Evolutionary conservation across 768 basidiomycete species (phyloP).

Genomic region (Sutorius australiensis): DNA sequence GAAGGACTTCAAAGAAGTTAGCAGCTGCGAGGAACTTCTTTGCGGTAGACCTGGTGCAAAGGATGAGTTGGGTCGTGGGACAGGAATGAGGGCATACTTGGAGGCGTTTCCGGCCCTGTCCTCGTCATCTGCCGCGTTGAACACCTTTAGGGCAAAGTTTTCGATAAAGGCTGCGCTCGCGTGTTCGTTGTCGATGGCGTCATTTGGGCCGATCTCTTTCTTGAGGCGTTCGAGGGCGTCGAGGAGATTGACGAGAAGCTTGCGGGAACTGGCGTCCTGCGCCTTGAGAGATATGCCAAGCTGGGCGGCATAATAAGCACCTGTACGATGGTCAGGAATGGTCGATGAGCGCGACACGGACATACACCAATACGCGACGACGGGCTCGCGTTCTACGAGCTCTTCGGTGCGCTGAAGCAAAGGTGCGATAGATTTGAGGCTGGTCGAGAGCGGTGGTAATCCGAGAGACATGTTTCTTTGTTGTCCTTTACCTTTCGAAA

Average conservation of each 20-base stretch:
- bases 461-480: slow-evolving; percentile 37
- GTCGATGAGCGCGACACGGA: neutral
- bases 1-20: slow-evolving; percentile 89
- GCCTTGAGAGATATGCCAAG: slow-evolving; percentile 74
- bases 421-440: slow-evolving; percentile 67
- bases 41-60: slow-evolving; percentile 70
- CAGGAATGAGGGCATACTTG: slow-evolving; percentile 46
- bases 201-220: slow-evolving; percentile 62
- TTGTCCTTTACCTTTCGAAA: too few species aligned
- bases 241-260: slow-evolving; percentile 70
- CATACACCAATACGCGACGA: slow-evolving; percentile 96
- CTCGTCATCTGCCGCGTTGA: slow-evolving; percentile 84
- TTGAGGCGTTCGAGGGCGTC: slow-evolving; percentile 80
- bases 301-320: slow-evolving; percentile 89
- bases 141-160: slow-evolving; percentile 92
- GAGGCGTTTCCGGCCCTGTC: slow-evolving; percentile 76
- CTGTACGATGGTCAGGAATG: slow-evolving; percentile 36
- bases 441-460: slow-evolving; percentile 55
- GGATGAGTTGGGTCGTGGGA: neutral
- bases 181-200: slow-evolving; percentile 78
- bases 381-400: slow-evolving; percentile 73
- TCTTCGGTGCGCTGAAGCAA: slow-evolving; percentile 91
- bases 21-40: slow-evolving; percentile 94
- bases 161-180: slow-evolving; percentile 89
- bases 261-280: slow-evolving; percentile 59